Evolutionary conservation across 2,329 filamentous ascomycete species (phyloP), one percentile per base, ranked within the genome.

Genomic region (Aspergillus bombycis): DNA sequence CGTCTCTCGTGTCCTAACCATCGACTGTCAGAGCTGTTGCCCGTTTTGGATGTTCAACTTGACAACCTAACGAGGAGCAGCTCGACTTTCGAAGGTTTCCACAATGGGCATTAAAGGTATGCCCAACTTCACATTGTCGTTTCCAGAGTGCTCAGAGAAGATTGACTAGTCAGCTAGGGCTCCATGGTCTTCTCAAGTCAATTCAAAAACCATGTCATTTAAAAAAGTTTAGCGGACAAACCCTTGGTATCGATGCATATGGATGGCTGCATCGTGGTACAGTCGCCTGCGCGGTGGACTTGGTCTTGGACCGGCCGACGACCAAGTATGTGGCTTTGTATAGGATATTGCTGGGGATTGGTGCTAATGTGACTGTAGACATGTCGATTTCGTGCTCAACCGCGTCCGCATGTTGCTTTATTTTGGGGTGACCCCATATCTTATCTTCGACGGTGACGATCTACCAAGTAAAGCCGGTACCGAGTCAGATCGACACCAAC

Each of bases 251-350:
- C 41, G 95, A 99, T 78, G 94, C 91, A 62, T 99, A 99, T 84
- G 95, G 94, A 76, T 99, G 96, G 95, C 88, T 99, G 61, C 95
- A 99, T 79, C 90, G 95, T 70, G 96, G 94, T 60, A 93, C 93
- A 54, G 89, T 96, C 68, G 87, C 92, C 57, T 98, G 94, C 81
- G 93, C 94, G 67, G 88, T 95, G 72, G 95, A 98, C 72, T 86
- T 99, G 66, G 95, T 93, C 41, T 86, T 94, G 72, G 93, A 88
- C 72, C 95, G 92, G 76, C 93, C 93, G 16, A 98, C 94, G 0
- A 89, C 87, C 60, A 96, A 92, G 91, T 96, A 83, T 75, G 86
- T 45, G 43, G 11, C n/a, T 38, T 45, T 28, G n/a, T 8, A n/a
- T 11, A 19, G 34, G 5, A 57, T 23, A 26, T 23, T 28, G 11